Base-by-base conservation (phyloP, 352 stramenopile genomes). In the Blastocystis sp. region DNA sequence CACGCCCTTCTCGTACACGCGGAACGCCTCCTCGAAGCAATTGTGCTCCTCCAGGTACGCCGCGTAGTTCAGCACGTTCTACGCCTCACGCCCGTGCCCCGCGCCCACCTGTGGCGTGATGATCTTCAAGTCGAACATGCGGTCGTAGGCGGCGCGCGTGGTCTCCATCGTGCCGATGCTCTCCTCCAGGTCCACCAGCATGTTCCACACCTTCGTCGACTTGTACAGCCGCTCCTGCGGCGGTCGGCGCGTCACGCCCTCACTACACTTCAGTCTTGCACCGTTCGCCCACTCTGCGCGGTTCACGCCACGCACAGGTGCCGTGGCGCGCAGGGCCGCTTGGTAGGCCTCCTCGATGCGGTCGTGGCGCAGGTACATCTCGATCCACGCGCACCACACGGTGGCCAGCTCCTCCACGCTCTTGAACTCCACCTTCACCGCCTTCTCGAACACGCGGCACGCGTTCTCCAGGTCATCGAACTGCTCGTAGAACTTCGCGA, bases 181-280 rank as follows among this genome's bases (percentile, higher is more conserved):
- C 90, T 99, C 97, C 89, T 99, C 97, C 21, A 99, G 89, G 91
- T 99, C 97, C 34, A 99, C 91, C 11, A 97, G 94, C 28, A 99
- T 89, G n/a, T 92, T 94, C 97, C 97, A 99, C 19, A 99, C 89
- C 87, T 95, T 95, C 0, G 97, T 91, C 79, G 92, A 97, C 54
- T 94, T 91, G 69, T 96, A 92, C n/a, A 98, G 89, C 54, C 94
- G 90, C 24, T 89, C 76, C n/a, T 81, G 45, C 1, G 52, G 34
- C 42, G 19, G 40, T 24, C 42, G 59, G 48, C 48, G 48, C 6
- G 48, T 57, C 6, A 57, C 6, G 48, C 48, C 48, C 14, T 57
- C 48, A 17, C 48, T 57, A 57, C 14, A 14, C 48, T 7, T 57
- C 6, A 57, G 6, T 57, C 48, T 14, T 57, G 6, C 48, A 14